Conservation (phyloP, 345 rosid species). For the Combretum micranthum region DNA sequence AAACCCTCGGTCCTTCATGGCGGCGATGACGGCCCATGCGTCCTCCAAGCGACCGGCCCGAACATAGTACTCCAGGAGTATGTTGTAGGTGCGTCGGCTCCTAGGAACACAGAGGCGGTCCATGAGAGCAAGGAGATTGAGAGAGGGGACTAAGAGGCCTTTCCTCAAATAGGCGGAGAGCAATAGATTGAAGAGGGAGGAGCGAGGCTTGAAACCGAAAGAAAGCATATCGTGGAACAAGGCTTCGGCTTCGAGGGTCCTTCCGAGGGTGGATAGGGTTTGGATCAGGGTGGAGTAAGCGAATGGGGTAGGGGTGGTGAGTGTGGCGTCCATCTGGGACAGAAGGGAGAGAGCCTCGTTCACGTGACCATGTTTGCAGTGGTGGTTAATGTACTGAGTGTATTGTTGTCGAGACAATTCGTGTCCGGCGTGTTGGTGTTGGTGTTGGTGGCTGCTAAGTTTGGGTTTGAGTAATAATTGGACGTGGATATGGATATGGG, state of each 20-base stretch:
- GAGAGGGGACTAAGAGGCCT: conserved; percentile 43
- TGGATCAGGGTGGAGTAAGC: conserved; percentile 42
- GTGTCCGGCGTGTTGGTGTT: conserved; percentile 7
- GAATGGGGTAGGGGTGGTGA: conserved; percentile 24
- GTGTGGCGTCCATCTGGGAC: conserved; percentile 45
- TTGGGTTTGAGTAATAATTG: too few relatives aligned
- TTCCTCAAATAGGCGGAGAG: conserved; percentile 49
- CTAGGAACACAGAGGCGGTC: conserved; percentile 20
- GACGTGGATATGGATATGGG: too few relatives aligned
- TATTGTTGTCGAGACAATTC: conserved; percentile 25
- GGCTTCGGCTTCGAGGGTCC: conserved; percentile 60
- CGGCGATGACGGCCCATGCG: conserved; percentile 46
- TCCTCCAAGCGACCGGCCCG: conserved; percentile 56
- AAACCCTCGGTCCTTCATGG: conserved; percentile 43
- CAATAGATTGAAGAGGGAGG: conserved; percentile 31
- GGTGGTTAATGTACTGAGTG: conserved; percentile 36
- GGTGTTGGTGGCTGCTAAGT: not conserved
- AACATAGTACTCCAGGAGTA: conserved; percentile 51
- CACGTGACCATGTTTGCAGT: conserved; percentile 36
- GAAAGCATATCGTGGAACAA: conserved; percentile 41
- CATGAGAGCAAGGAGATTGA: conserved; percentile 33
- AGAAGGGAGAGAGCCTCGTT: conserved; percentile 44
- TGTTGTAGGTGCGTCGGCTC: conserved; percentile 38
- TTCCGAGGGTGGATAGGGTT: conserved; percentile 33
- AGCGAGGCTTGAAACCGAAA: conserved; percentile 27